Base-by-base conservation (phyloP, 1,284 basidiomycete species). In the Meira miltonrushii region DNA sequence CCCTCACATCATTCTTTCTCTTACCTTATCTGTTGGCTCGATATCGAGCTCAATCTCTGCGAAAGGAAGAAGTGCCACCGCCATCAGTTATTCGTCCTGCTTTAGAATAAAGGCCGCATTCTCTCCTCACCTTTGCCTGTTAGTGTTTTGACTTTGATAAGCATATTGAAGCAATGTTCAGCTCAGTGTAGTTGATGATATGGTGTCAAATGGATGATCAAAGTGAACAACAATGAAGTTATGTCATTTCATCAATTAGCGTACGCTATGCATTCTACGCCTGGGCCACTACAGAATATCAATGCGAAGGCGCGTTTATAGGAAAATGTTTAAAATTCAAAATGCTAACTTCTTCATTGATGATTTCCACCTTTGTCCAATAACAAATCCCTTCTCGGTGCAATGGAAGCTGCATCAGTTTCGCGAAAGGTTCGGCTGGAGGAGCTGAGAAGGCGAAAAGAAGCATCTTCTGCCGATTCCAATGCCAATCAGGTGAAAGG, bases 41-140 rank as follows among this genome's bases (percentile, higher is more conserved):
- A 97, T 92, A 82, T 96, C 92, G 64, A 98, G 86, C 81, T 97
- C 93, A 80, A 93, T 92, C 89, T 92, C 79, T 49, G 47, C 73
- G 11, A 44, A 41, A 44, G 25, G 37, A 19, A 48, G 28, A 43
- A 43, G 15, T 10, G 15, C 10, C 15, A 10, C 19, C 40, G 11
- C 40, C 3, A 19, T 43, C 11, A 15, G 40, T 11, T 43, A 5
- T 48, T 23, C 17, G 17, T 21, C 13, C 17, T 13, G 7, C 2
- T 8, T n/a, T 23, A 9, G 21, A n/a, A 48, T 8, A n/a, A 23
- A 48, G 13, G 28, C 3, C 7, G 25, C 7, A 23, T 17, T 33
- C 12, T 48, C 17, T 28, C 12, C 39, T 39, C 54, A 46, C 54
- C 33, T 17, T 47, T 59, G 58, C 54, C n/a, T 28, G 91, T 94